Evolutionary conservation across 768 basidiomycete genomes (phyloP).

Genomic region (Plicaturopsis crispa): DNA sequence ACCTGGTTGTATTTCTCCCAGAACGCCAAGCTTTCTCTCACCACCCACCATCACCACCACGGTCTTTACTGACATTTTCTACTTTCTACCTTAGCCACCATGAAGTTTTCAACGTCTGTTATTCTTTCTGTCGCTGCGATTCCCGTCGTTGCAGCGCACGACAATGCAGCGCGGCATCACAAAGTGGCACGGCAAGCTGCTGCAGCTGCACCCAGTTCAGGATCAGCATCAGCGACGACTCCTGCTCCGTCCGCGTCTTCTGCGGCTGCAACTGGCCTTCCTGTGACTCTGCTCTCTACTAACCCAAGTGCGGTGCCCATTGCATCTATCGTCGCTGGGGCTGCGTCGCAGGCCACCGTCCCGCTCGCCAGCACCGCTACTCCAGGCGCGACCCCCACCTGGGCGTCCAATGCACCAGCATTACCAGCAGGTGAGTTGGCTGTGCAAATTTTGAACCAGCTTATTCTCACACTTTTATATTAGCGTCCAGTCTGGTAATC

Average conservation of each 20-base stretch:
- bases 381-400: constrained; percentile 44
- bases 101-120: constrained; percentile 20
- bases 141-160: constrained; percentile 35
- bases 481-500: constrained; percentile 18
- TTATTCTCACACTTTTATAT: constrained; percentile 1
- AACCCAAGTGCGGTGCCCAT: constrained; percentile 61
- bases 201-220: constrained; percentile 3
- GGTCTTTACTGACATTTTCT: constrained; percentile 11
- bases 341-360: constrained; percentile 32
- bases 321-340: constrained; percentile 35
- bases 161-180: constrained; percentile 9
- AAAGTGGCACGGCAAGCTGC: constrained; percentile 18
- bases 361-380: constrained; percentile 38
- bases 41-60: constrained; percentile 1
- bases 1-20: too few relatives aligned
- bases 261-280: constrained; percentile 9
- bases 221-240: constrained; percentile 1
- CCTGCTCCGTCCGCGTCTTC: constrained; percentile 11
- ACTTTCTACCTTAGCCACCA: constrained; percentile 8
- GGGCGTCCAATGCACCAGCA: constrained; percentile 49
- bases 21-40: too few relatives aligned
- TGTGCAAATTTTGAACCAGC: constrained; percentile 1
- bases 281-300: constrained; percentile 35
- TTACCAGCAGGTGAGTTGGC: constrained; percentile 42
- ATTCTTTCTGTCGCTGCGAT: constrained; percentile 22